Conservation (phyloP, 345 rosid genomes). For the Cochlearia excelsa region DNA sequence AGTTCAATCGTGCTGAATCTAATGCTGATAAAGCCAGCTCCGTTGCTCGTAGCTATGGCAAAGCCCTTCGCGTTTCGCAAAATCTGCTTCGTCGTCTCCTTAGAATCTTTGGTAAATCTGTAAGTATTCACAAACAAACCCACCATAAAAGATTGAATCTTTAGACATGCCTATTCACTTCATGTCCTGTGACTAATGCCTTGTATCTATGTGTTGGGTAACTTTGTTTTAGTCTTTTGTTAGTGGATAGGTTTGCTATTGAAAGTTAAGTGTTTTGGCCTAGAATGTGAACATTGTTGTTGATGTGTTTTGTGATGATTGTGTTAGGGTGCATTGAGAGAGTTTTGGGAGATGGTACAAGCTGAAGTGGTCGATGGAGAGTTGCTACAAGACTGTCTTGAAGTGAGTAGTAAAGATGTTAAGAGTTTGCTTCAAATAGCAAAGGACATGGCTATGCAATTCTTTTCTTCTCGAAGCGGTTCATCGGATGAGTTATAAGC, state of each 20-base stretch:
- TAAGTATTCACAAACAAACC: slow-evolving; percentile 19
- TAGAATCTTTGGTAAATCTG: slow-evolving; percentile 53
- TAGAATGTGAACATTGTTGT: neutral
- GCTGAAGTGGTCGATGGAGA: slow-evolving; percentile 65
- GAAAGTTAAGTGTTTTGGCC: neutral
- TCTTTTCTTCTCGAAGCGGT: slow-evolving; percentile 32
- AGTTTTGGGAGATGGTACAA: slow-evolving; percentile 52
- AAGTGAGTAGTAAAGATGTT: slow-evolving; percentile 60
- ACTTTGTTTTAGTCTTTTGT: neutral
- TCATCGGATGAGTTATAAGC: slow-evolving; percentile 40
- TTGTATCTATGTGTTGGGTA: neutral
- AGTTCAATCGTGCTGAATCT: slow-evolving; percentile 47
- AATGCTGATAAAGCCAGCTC: slow-evolving; percentile 50
- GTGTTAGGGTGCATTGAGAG: slow-evolving; percentile 63
- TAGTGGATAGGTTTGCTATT: slow-evolving; percentile 11
- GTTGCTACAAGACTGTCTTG: slow-evolving; percentile 68
- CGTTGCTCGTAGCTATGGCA: slow-evolving; percentile 49
- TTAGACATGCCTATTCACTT: neutral
- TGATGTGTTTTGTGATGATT: neutral
- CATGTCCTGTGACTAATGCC: neutral
- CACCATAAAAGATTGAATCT: neutral
- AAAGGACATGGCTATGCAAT: slow-evolving; percentile 47
- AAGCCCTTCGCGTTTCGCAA: slow-evolving; percentile 47
- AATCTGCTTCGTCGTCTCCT: slow-evolving; percentile 49
- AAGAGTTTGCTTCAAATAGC: slow-evolving; percentile 60